Evolutionary conservation across 352 stramenopile species (phyloP), one percentile per base, ranked within the genome.

Genomic region (Phytophthora sp.): DNA sequence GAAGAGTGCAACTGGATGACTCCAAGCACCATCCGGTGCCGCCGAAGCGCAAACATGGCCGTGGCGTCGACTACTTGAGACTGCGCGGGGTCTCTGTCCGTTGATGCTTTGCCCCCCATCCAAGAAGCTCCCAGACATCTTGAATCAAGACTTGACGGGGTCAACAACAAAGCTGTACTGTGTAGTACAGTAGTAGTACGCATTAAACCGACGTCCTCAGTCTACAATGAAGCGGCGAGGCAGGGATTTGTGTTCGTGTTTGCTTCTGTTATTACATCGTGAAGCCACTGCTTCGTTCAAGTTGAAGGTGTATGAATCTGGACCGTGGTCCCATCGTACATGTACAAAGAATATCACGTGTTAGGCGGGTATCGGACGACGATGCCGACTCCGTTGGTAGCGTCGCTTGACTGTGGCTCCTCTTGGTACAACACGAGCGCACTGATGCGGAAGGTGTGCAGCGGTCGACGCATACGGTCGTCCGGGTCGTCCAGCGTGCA

Each of bases 391-490:
- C 16, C 45, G 33, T 44, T 65, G 45, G 4, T 44, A 23, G n/a
- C n/a, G n/a, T 30, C 58, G 29, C 24, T 53, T 18, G 23, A 11
- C 13, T 58, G 45, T 3, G 23, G 23, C 9, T 65, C 44, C 18
- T 45, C 42, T 42, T 73, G 66, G 9, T 50, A 59, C 45, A 69
- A 35, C 21, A 65, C 56, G 13, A 80, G 38, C 6, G 73, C 59
- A 27, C 68, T 55, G 24, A 79, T 81, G 45, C 49, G 49, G 47
- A 79, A 77, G 5, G 42, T 31, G 33, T 74, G 54, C 8, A 81
- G 53, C 7, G 69, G 73, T 6, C 57, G 53, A 13, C 42, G 57
- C 20, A 30, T 44, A 20, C 33, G 42, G 4, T 31, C 42, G 38
- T 57, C 41, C 3, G 52, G 49, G 31, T 70, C 63, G 30, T 69